A percentile compares a stretch with the other conserved stretches of the same genome.
Conservation (phyloP, 2,329 filamentous ascomycete genomes). For the Thermomyces lanuginosus region DNA sequence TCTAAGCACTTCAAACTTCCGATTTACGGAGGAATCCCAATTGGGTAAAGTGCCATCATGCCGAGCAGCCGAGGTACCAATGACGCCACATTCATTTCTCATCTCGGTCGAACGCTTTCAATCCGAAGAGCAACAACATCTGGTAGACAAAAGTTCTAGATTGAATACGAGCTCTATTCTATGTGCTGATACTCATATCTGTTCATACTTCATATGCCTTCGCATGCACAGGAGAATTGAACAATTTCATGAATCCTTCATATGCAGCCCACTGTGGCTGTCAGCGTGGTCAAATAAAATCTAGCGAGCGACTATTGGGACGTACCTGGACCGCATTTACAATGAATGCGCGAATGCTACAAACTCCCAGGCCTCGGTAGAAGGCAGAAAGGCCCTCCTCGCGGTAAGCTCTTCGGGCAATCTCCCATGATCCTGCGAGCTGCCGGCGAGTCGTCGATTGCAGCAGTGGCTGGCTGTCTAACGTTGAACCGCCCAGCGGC, state of each 20-base stretch:
- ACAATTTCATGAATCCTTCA: conserved; percentile 59
- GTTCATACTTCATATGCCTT: conserved; percentile 2
- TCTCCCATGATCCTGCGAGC: conserved; percentile 43
- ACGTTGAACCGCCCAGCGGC: conserved; percentile 14
- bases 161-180: conserved; percentile 1
- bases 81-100: too few species aligned
- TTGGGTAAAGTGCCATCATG: conserved; percentile 4
- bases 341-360: conserved; percentile 71
- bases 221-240: conserved; percentile 12
- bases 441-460: conserved; percentile 9
- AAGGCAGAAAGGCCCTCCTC: conserved; percentile 47
- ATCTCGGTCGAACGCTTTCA: conserved; percentile 1
- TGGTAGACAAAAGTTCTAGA: not conserved
- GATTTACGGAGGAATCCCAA: conserved; percentile 6
- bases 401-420: conserved; percentile 51
- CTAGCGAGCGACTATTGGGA: conserved; percentile 5
- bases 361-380: conserved; percentile 61
- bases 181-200: not conserved
- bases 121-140: conserved; percentile 1
- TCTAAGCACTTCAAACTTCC: conserved; percentile 4
- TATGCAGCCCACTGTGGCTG: conserved; percentile 63
- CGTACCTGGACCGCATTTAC: conserved; percentile 69
- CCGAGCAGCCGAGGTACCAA: conserved; percentile 6
- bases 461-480: conserved; percentile 12
- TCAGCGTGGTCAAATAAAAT: too few species aligned